Evolutionary conservation across 371 early-diverging fungal genomes (phyloP), one percentile per base, ranked within the genome.

Genomic region (Nematocida parisii): DNA sequence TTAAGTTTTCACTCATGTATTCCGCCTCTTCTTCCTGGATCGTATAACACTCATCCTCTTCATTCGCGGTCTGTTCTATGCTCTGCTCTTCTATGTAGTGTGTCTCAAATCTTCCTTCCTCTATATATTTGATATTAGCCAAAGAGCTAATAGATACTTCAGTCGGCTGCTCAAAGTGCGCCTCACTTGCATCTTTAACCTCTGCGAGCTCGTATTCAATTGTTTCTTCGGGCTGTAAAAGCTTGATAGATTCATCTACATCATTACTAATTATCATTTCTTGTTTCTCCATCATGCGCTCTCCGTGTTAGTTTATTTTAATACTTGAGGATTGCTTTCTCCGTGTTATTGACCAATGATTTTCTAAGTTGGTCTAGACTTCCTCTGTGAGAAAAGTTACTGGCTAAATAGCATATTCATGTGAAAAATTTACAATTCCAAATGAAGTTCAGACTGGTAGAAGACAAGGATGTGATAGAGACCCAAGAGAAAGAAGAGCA

Each of bases 351-450:
- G 52, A 50, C 52, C 52, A 50, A 50, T 50, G 0, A 4, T 18
- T 9, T 18, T 13, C 4, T 18, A 0, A 50, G 9, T 9, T 18
- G 18, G 18, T 50, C 52, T 50, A 50, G 52, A 50, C 18, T 18
- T 18, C n/a, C 58, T 11, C 22, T 4, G 11, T n/a, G 9, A 11
- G 11, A 22, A 58, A 58, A 58, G 22, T 22, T 22, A 58, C 27
- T 58, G 58, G 44, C 64, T 27, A 64, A 64, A 64, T n/a, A 64
- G 15, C 7, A 33, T 45, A 33, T 64, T 7, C 64, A 13, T 33
- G 27, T 64, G 45, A 64, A 64, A 64, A 64, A 64, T 64, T 64
- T 64, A 45, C n/a, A 58, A 64, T 13, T 39, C 22, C 64, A 64
- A 44, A 64, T 64, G 64, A 64, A 64, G 44, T 64, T 64, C 45